Conservation (phyloP, 192 early-diverging fungal species). For the Spizellomyces sp. region DNA sequence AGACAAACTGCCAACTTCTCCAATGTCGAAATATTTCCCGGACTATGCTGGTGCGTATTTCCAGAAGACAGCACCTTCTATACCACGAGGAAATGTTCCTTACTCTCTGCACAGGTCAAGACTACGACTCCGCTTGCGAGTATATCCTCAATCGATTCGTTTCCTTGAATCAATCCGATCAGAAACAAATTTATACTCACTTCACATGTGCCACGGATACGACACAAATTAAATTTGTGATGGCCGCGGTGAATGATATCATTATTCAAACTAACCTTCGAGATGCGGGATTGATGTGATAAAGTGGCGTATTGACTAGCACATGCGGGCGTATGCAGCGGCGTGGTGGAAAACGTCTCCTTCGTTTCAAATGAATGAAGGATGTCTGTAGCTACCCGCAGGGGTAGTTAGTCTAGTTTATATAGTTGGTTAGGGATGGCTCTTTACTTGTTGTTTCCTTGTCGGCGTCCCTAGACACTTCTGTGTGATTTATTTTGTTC, state of each 20-base stretch:
- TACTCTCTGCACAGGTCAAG: constrained; percentile 16
- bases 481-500: no score
- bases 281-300: constrained; percentile 25
- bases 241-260: constrained; percentile 61
- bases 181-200: constrained; percentile 61
- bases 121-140: constrained; percentile 50
- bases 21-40: constrained; percentile 86
- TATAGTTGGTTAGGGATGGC: no score
- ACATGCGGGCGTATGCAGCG: no score
- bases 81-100: neutral
- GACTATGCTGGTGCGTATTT: constrained; percentile 64
- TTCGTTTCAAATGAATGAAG: no score
- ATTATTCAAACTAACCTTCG: constrained; percentile 49
- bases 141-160: constrained; percentile 54
- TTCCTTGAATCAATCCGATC: constrained; percentile 51
- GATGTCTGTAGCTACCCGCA: no score
- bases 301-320: no score
- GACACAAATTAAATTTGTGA: constrained; percentile 62
- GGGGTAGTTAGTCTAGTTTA: no score
- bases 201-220: constrained; percentile 68
- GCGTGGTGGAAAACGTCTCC: no score
- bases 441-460: no score
- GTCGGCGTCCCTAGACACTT: no score
- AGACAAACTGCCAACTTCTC: constrained; percentile 82
- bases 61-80: neutral